Evolutionary conservation across 2,329 filamentous ascomycete genomes (phyloP), one percentile per base, ranked within the genome.

Genomic region (Capronia epimyces): DNA sequence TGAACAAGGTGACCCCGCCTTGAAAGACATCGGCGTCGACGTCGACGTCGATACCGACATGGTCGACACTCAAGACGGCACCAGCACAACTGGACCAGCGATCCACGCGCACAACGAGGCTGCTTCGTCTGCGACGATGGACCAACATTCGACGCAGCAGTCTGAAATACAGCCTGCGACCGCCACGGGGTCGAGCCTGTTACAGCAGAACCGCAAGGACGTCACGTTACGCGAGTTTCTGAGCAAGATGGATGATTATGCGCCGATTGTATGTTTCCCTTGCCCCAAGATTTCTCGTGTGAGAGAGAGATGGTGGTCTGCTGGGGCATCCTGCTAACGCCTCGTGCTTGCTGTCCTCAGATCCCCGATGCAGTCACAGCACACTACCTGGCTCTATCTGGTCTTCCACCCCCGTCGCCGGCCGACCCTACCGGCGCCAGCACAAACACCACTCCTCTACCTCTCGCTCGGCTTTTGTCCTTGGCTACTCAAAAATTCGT

Each of bases 401-500:
- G 93, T 46, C 87, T 98, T 3, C 90, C 93, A 27, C 91, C 91
- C 1, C 89, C 91, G 34, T 87, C 87, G 0, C 82, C 89, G 64
- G 89, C 86, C 22, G 87, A 93, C 66, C 82, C 82, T 16, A 58
- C 50, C 1, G 71, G 71, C 4, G 89, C 89, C 32, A 90, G 89
- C 0, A 86, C 93, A 63, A 95, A 89, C 46, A 89, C 69, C 53
- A 75, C 73, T 15, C 72, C 95, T 63, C 85, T 85, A 16, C 88
- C 90, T 52, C 86, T 98, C 22, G 89, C 91, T 18, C 89, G 91
- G 42, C 85, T 98, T 2, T 85, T 98, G 37, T 91, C 93, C 2
- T 86, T 98, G 7, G 93, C 93, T n/a, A 95, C 93, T 0, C 93
- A 98, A 67, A 98, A 98, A 68, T 98, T 98, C 76, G 87, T 98